A percentile compares a stretch with the other conserved stretches of the same genome.
These are phyloP conservation scores for Ogataea angusta DNA, from an alignment of 805 yeast genomes.

Conservation along the genomic window DNA sequence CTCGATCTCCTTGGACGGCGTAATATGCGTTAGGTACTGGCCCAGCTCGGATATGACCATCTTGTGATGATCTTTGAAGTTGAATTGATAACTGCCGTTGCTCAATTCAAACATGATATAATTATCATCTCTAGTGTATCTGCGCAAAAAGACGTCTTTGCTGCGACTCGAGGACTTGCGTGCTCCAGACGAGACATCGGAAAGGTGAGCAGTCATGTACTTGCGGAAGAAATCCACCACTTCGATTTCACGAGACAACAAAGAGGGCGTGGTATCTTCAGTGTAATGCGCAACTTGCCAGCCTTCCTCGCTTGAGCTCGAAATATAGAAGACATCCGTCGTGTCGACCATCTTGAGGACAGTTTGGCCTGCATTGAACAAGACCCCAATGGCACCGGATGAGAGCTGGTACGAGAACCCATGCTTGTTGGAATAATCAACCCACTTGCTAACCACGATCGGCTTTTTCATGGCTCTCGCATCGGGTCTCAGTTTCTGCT, in stretches of 20 bases:
- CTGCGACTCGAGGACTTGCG: slow-evolving; percentile 39
- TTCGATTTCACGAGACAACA: slow-evolving; percentile 67
- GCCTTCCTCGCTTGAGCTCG: slow-evolving; percentile 46
- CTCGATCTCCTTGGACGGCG: slow-evolving; percentile 69
- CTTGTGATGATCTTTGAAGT: slow-evolving; percentile 93
- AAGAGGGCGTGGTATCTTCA: slow-evolving; percentile 41
- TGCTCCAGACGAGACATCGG: slow-evolving; percentile 68
- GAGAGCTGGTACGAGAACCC: slow-evolving; percentile 93
- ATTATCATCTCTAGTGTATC: slow-evolving; percentile 74
- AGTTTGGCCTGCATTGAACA: slow-evolving; percentile 82
- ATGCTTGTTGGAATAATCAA: slow-evolving; percentile 92
- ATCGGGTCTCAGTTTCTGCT: slow-evolving; percentile 16
- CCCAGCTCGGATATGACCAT: slow-evolving; percentile 77
- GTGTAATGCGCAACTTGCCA: slow-evolving; percentile 52
- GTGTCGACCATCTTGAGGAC: slow-evolving; percentile 67
- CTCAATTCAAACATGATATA: slow-evolving; percentile 91
- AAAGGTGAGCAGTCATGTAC: slow-evolving; percentile 88
- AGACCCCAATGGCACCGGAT: slow-evolving; percentile 85
- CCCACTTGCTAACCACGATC: slow-evolving; percentile 89
- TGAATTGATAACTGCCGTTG: slow-evolving; percentile 90
- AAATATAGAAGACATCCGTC: slow-evolving; percentile 62
- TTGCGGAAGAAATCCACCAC: slow-evolving; percentile 84
- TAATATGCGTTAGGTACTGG: slow-evolving; percentile 72
- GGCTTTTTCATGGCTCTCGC: slow-evolving; percentile 43
- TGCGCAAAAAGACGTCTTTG: slow-evolving; percentile 72